Evolutionary conservation across 2,329 filamentous ascomycete genomes (phyloP).

Genomic region (Botryotinia convoluta): DNA sequence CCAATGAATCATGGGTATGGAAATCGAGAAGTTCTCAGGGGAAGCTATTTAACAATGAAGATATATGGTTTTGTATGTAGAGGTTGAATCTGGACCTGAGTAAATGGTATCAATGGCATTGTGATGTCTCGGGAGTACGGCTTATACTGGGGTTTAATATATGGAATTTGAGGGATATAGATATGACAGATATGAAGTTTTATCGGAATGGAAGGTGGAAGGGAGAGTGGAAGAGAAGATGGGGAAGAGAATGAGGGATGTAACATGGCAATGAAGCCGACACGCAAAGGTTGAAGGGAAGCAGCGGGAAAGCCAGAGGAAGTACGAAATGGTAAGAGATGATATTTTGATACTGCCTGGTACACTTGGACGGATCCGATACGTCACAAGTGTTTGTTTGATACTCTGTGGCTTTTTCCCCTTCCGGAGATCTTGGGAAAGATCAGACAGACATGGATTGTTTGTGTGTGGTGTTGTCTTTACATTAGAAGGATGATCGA

Average conservation of each 20-base stretch:
- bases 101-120: background rate
- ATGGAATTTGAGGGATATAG: background rate
- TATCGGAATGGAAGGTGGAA: background rate
- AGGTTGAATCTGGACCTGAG: background rate
- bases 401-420: conserved; percentile 5
- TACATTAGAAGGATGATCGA: background rate
- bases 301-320: background rate
- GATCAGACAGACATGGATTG: background rate
- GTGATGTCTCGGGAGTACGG: background rate
- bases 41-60: background rate
- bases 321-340: background rate
- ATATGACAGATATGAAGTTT: background rate
- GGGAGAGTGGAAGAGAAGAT: background rate
- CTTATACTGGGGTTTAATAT: background rate
- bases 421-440: background rate
- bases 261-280: background rate
- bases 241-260: no score
- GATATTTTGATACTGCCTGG: background rate
- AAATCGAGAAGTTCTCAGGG: background rate
- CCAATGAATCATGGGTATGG: background rate
- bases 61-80: background rate
- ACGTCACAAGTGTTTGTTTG: background rate
- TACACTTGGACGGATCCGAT: background rate
- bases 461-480: background rate
- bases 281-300: background rate